A percentile compares a stretch with the other conserved stretches of the same genome.
Evolutionary conservation across 768 basidiomycete genomes (phyloP).

Genomic region (Exsudoporus frostii): DNA sequence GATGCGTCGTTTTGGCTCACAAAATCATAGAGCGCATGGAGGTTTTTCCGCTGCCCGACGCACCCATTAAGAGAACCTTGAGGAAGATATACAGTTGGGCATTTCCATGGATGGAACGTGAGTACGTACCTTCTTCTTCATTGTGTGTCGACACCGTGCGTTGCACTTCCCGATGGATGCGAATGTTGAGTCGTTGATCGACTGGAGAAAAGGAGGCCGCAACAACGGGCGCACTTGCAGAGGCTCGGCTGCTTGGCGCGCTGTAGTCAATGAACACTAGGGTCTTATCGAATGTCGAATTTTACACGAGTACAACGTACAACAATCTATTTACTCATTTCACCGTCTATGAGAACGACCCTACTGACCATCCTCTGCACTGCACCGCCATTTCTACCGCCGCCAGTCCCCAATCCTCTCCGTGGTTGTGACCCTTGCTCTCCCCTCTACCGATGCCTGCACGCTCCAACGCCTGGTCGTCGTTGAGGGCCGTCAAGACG

Average conservation of each 20-base stretch:
- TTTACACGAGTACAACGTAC: constrained; percentile 2
- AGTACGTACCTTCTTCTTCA: constrained; percentile 33
- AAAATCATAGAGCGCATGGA: constrained; percentile 99
- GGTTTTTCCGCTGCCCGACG: constrained; percentile 90
- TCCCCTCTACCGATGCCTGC: constrained; percentile 78
- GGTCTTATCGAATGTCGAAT: background rate
- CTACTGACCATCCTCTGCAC: constrained; percentile 63
- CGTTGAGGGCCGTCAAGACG: constrained; percentile 86
- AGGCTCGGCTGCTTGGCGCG: background rate
- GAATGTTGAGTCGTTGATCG: too few species aligned
- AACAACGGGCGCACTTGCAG: background rate
- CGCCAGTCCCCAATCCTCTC: constrained; percentile 96
- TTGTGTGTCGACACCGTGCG: constrained; percentile 2
- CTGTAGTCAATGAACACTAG: background rate
- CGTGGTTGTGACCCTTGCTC: constrained; percentile 90
- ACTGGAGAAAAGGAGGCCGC: background rate
- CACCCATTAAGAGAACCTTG: constrained; percentile 97
- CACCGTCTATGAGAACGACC: constrained; percentile 45
- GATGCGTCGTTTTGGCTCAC: constrained; percentile 45
- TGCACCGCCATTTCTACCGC: constrained; percentile 90
- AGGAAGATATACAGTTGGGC: background rate
- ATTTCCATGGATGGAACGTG: background rate
- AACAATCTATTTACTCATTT: constrained; percentile 1
- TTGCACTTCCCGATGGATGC: background rate
- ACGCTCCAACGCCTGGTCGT: constrained; percentile 91